Evolutionary conservation across 75 land plant genomes (phyloP), one percentile per base, ranked within the genome.

Genomic region (Pinus taeda): DNA sequence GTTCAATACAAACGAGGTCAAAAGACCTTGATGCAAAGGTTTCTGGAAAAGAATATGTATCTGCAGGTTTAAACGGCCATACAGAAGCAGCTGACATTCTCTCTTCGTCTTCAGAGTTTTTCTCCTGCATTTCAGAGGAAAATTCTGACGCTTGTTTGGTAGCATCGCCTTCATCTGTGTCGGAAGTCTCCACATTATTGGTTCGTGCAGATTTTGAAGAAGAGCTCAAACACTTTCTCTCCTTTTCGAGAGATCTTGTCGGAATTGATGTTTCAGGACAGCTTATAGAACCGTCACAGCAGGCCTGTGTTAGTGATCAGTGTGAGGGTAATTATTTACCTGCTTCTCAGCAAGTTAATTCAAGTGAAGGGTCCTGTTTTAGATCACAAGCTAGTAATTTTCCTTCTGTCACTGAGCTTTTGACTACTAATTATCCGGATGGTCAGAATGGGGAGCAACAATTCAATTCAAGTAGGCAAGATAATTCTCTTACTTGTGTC

Each of bases 131-230:
- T 42, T 42, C 72, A 20, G 20, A 8, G 12, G 72, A 69, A 18
- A 30, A 37, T 69, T 69, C 22, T 0, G 72, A 69, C 2, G 17
- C 39, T 3, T 69, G 21, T 39, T 2, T 6, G 72, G 22, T 69
- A 2, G 22, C 45, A 69, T 69, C 72, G 42, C 72, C 72, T 39
- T 69, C 72, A 2, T 69, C 72, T 69, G 72, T 69, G 49, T n/a
- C 42, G 49, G 72, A 69, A 69, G 53, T 69, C 9, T 42, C 72
- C 8, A n/a, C 22, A 69, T 69, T 22, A 18, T n/a, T 69, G 45
- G 72, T 39, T 42, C 9, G 24, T 69, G 24, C 0, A 69, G 72
- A 69, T 7, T 69, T 69, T 18, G 55, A 42, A n/a, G n/a, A 69
- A 69, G 72, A 69, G 8, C 3, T 69, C 36, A 4, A 69, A 69